Evolutionary conservation across 257 asterid genomes (phyloP).

Genomic region (Nemophila menziesii): DNA sequence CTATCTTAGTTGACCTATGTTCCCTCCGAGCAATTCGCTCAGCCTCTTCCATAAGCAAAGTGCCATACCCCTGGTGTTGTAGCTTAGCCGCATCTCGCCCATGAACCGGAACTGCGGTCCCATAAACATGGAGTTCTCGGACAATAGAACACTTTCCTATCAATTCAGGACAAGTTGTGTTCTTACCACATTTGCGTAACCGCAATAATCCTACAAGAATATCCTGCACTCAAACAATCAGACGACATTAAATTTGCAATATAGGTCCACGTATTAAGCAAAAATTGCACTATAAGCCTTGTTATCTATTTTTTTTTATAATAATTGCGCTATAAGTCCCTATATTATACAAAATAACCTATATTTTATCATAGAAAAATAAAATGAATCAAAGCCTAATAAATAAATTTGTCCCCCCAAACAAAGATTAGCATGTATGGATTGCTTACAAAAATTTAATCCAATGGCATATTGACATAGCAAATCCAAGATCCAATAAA

Average conservation of each 20-base stretch:
- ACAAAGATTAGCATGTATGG: neutral
- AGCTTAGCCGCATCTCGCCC: slow-evolving; percentile 88
- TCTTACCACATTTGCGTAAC: slow-evolving; percentile 69
- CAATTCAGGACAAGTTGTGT: slow-evolving; percentile 81
- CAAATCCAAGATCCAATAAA: slow-evolving; percentile 1
- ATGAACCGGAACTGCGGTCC: slow-evolving; percentile 97
- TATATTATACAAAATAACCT: too few relatives aligned
- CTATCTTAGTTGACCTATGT: slow-evolving; percentile 81
- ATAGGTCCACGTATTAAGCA: too few relatives aligned
- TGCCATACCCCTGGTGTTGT: slow-evolving; percentile 97
- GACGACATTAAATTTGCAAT: neutral
- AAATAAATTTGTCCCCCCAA: too few relatives aligned
- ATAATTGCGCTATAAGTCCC: too few relatives aligned
- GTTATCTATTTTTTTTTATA: too few relatives aligned
- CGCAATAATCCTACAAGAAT: slow-evolving; percentile 90
- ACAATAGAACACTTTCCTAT: slow-evolving; percentile 84
- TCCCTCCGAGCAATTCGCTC: slow-evolving; percentile 68
- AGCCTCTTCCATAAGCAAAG: slow-evolving; percentile 92
- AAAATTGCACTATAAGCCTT: too few relatives aligned
- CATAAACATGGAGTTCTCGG: slow-evolving; percentile 90
- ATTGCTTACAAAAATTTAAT: too few relatives aligned
- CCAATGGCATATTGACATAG: neutral
- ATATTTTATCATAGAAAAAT: too few relatives aligned
- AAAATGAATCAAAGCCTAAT: too few relatives aligned
- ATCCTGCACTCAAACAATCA: slow-evolving; percentile 41